These are phyloP conservation scores for Cucurbita pepo DNA, from an alignment of 306 rosid genomes.

Conservation along the genomic window DNA sequence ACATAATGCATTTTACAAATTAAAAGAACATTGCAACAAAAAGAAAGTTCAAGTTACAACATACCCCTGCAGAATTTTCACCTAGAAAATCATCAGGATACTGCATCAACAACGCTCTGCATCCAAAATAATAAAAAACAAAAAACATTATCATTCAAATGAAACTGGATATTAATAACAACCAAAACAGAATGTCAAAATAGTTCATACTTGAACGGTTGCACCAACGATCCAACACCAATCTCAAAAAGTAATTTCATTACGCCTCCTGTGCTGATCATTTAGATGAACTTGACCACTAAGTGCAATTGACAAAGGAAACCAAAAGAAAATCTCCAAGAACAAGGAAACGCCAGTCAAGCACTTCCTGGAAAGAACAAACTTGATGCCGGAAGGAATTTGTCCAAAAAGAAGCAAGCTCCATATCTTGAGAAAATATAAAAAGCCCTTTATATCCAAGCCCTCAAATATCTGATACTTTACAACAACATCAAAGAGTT, in stretches of 20 bases:
- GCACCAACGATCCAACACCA: conserved; percentile 81
- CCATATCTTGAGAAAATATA: conserved; percentile 50
- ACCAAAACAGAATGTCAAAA: not conserved
- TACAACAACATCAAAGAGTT: not conserved
- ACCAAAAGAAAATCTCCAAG: conserved; percentile 88
- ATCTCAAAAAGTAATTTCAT: conserved; percentile 67
- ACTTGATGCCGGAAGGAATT: conserved; percentile 67
- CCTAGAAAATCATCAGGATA: conserved; percentile 38
- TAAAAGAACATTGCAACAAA: not conserved
- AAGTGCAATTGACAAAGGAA: conserved; percentile 96
- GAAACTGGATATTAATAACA: not conserved
- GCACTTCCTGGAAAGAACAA: conserved; percentile 94
- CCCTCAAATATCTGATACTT: conserved; percentile 30
- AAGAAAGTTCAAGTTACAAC: not conserved
- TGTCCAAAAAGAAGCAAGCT: conserved; percentile 48
- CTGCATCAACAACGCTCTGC: conserved; percentile 66
- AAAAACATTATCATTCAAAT: conserved; percentile 4
- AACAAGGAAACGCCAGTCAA: conserved; percentile 81
- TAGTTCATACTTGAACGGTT: conserved; percentile 49
- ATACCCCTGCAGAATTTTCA: conserved; percentile 49
- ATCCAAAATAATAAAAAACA: not conserved
- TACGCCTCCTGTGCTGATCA: conserved; percentile 67
- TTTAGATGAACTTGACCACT: conserved; percentile 49
- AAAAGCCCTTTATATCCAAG: conserved; percentile 31
- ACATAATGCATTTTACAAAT: not conserved